phyloP scores from a whole-genome alignment of 371 early-diverging fungal species.

The Cokeromyces recurvatus region DNA sequence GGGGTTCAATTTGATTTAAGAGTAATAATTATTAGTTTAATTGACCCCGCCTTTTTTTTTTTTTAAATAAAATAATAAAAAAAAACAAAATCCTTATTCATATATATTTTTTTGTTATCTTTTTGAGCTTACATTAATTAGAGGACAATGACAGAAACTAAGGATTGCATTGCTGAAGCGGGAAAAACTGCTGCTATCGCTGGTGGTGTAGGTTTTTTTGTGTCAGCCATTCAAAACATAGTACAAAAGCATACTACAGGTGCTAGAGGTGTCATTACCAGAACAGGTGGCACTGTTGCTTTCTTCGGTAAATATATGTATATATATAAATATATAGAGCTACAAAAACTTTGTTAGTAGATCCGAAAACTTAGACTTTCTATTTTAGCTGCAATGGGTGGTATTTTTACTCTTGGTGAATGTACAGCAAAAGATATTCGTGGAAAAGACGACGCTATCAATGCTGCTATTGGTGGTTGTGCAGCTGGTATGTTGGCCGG shows the following conservation, averaged over 20 bases:
- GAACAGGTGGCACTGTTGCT: conserved; percentile 68
- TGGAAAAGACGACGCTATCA: conserved; percentile 64
- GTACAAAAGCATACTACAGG: conserved; percentile 59
- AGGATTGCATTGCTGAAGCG: conserved; percentile 51
- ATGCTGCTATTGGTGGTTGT: conserved; percentile 72
- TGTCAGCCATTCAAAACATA: conserved; percentile 72
- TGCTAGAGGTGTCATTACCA: conserved; percentile 61
- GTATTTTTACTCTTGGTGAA: conserved; percentile 70
- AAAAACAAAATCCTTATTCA: too few species aligned
- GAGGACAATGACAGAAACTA: conserved; percentile 41
- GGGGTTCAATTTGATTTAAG: too few species aligned
- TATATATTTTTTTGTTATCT: not conserved
- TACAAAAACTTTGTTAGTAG: too few species aligned
- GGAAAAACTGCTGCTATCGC: conserved; percentile 54
- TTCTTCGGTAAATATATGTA: conserved; percentile 68
- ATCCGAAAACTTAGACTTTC: too few species aligned
- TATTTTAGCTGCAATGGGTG: conserved; percentile 73
- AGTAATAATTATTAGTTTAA: not conserved
- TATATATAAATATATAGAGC: too few species aligned
- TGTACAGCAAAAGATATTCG: conserved; percentile 56
- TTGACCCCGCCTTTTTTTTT: conserved; percentile 4
- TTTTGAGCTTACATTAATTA: conserved; percentile 5
- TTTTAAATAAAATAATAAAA: too few species aligned
- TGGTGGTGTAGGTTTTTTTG: conserved; percentile 64
- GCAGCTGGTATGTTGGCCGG: conserved; percentile 74